A percentile compares a stretch with the other conserved stretches of the same genome.
These are phyloP conservation scores for Daldinia grandis DNA, from an alignment of 495 filamentous ascomycete genomes.

Conservation along the genomic window DNA sequence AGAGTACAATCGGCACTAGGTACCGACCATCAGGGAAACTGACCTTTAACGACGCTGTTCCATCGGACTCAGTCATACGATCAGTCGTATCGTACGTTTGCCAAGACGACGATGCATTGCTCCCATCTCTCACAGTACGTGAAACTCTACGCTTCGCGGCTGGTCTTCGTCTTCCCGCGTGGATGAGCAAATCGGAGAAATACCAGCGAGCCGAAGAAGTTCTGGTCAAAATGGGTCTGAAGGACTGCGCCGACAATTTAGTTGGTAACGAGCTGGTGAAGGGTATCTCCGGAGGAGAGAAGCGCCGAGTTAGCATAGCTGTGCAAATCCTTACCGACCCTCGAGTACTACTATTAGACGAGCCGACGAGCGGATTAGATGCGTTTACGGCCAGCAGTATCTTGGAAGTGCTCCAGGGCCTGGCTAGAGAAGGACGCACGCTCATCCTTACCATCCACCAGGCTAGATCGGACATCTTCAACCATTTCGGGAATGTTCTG, in stretches of 20 bases:
- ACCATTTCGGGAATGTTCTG: conserved; percentile 72
- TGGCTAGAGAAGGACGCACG: conserved; percentile 78
- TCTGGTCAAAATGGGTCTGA: conserved; percentile 75
- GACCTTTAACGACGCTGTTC: conserved; percentile 71
- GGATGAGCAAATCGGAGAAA: conserved; percentile 72
- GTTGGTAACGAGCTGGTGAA: conserved; percentile 75
- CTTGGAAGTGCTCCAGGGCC: conserved; percentile 70
- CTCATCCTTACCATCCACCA: conserved; percentile 79
- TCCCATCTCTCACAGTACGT: conserved; percentile 76
- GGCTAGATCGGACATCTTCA: conserved; percentile 74
- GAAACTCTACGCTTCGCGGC: conserved; percentile 76
- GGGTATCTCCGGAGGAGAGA: conserved; percentile 81
- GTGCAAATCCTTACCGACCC: conserved; percentile 79
- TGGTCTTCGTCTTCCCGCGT: conserved; percentile 70
- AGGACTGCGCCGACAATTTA: conserved; percentile 78
- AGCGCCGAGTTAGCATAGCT: conserved; percentile 76
- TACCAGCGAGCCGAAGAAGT: conserved; percentile 71
- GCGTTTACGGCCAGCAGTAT: conserved; percentile 80
- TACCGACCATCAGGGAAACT: conserved; percentile 67
- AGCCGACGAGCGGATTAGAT: conserved; percentile 79
- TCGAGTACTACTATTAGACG: conserved; percentile 72
- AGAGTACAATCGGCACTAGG: conserved; percentile 60
- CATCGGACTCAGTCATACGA: conserved; percentile 69
- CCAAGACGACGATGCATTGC: conserved; percentile 77
- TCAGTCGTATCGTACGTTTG: conserved; percentile 79